These are phyloP conservation scores for Fragaria ananassa DNA, from an alignment of 306 rosid genomes.

Conservation along the genomic window DNA sequence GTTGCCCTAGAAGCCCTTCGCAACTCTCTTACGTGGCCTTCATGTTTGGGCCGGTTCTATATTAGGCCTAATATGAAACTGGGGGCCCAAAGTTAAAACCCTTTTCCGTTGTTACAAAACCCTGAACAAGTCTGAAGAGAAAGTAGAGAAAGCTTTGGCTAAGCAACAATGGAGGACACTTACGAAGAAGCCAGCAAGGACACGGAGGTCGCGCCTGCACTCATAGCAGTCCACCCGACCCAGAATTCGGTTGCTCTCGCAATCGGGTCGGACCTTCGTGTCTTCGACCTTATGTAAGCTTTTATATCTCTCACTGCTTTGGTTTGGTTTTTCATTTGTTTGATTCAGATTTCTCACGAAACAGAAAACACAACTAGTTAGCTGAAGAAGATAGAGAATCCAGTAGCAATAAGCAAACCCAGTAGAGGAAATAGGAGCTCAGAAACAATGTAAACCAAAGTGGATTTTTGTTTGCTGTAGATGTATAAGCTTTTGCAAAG, in stretches of 20 bases:
- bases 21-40: background rate
- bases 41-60: background rate
- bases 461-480: background rate
- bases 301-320: background rate
- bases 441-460: background rate
- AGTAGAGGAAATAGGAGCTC: background rate
- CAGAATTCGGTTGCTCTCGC: conserved; percentile 59
- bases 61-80: background rate
- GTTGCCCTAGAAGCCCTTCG: background rate
- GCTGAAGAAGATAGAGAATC: background rate
- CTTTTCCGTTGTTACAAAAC: background rate
- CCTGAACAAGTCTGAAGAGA: conserved; percentile 8
- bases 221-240: conserved; percentile 68
- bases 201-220: conserved; percentile 74
- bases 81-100: background rate
- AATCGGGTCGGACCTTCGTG: conserved; percentile 78
- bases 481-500: background rate
- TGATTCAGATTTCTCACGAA: background rate
- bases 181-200: conserved; percentile 56
- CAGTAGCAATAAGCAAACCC: background rate
- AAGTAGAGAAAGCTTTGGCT: background rate
- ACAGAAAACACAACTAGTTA: background rate
- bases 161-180: conserved; percentile 33
- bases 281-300: conserved; percentile 69
- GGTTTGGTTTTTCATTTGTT: background rate